Conservation (phyloP, 495 filamentous ascomycete genomes). For the Chaetomidium leptoderma region DNA sequence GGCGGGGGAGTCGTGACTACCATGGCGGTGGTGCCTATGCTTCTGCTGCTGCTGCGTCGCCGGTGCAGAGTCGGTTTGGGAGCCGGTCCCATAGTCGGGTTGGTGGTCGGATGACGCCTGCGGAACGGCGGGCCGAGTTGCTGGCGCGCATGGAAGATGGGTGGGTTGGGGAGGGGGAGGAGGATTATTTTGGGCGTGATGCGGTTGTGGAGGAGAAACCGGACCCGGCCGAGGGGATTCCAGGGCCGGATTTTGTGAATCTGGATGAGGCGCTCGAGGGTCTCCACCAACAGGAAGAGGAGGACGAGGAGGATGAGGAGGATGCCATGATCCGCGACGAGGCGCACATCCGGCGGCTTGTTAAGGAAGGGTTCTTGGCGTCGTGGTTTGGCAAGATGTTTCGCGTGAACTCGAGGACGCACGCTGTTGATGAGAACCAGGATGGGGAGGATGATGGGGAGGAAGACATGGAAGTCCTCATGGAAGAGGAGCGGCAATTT, state of each 20-base stretch:
- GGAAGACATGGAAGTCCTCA: conserved; percentile 39
- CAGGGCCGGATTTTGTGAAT: conserved; percentile 59
- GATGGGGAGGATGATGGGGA: conserved; percentile 29
- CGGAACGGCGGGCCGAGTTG: conserved; percentile 22
- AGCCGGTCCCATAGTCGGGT: conserved; percentile 45
- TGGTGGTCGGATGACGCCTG: conserved; percentile 30
- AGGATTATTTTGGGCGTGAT: not conserved
- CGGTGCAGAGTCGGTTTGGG: conserved; percentile 36
- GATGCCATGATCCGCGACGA: conserved; percentile 43
- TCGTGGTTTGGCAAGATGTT: conserved; percentile 71
- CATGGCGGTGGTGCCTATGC: not conserved
- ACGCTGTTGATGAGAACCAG: conserved; percentile 49
- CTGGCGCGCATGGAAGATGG: conserved; percentile 27
- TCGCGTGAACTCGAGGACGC: conserved; percentile 67
- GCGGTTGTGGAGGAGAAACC: conserved; percentile 30
- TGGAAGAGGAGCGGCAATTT: conserved; percentile 33
- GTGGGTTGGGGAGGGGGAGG: not conserved
- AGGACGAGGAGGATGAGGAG: conserved; percentile 35
- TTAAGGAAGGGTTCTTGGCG: conserved; percentile 61
- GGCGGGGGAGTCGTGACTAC: not conserved
- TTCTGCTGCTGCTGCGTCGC: conserved; percentile 25
- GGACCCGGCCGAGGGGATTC: no score
- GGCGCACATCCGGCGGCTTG: conserved; percentile 50
- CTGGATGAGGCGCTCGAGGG: conserved; percentile 47
- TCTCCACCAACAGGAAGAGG: conserved; percentile 25